These are phyloP conservation scores for Diaporthe velutina DNA, from an alignment of 2,329 filamentous ascomycete genomes.

Conservation along the genomic window DNA sequence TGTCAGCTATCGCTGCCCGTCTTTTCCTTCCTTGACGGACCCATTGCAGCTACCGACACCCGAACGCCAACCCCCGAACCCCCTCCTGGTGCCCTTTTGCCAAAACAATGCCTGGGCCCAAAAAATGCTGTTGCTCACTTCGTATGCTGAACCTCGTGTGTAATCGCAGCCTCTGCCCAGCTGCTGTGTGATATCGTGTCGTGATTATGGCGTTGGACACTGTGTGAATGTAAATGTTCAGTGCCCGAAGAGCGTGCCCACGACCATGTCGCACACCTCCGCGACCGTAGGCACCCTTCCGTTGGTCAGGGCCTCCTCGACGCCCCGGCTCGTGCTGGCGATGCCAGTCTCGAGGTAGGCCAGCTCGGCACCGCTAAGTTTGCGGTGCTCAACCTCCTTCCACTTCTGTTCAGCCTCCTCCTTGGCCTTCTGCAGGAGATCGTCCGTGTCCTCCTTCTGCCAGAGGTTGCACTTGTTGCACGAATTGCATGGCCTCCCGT, in stretches of 20 bases:
- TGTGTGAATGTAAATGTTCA: conserved; percentile 41
- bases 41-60: conserved; percentile 14
- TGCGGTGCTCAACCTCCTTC: conserved; percentile 73
- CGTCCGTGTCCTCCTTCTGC: conserved; percentile 80
- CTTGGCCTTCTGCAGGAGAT: conserved; percentile 76
- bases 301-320: conserved; percentile 50
- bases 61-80: conserved; percentile 3
- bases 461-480: conserved; percentile 86
- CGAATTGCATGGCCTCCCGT: conserved; percentile 77
- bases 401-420: conserved; percentile 80
- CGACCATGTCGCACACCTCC: conserved; percentile 60
- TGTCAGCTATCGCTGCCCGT: conserved; percentile 14
- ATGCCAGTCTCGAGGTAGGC: conserved; percentile 69
- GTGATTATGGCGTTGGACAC: conserved; percentile 3
- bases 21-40: conserved; percentile 3
- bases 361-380: conserved; percentile 67
- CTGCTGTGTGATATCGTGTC: conserved; percentile 14
- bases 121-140: conserved; percentile 5
- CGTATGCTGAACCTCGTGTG: conserved; percentile 4
- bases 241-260: conserved; percentile 57
- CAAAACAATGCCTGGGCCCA: conserved; percentile 6
- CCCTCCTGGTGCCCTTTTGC: background rate
- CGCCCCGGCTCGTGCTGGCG: conserved; percentile 46
- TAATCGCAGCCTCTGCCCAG: background rate
- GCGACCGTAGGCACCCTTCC: conserved; percentile 54